Percentiles rank a stretch among this genome's conserved stretches.
Evolutionary conservation across 768 basidiomycete species (phyloP).

Genomic region (Multifurca ochricompacta): DNA sequence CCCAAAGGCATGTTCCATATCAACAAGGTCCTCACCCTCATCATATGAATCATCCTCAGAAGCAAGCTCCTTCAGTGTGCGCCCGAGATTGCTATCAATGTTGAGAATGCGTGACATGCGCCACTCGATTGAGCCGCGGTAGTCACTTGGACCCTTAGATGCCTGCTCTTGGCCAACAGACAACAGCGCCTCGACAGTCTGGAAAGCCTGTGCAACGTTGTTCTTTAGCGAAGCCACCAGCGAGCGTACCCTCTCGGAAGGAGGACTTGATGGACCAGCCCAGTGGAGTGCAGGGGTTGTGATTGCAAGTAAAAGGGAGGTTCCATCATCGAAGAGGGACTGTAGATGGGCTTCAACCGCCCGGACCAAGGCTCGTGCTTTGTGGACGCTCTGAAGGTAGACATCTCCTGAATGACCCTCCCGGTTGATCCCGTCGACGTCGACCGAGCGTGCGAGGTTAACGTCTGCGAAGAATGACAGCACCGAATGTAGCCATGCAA

Average conservation of each 20-base stretch:
- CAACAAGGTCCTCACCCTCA: slow-evolving; percentile 48
- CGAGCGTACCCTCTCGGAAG: slow-evolving; percentile 27
- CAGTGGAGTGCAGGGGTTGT: slow-evolving; percentile 36
- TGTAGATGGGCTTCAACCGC: slow-evolving; percentile 65
- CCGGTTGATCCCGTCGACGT: slow-evolving; percentile 65
- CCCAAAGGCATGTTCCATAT: slow-evolving; percentile 45
- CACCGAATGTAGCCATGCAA: slow-evolving; percentile 51
- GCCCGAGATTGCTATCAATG: slow-evolving; percentile 40
- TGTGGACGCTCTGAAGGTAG: slow-evolving; percentile 60
- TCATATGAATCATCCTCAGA: slow-evolving; percentile 30
- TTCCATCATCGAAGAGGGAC: slow-evolving; percentile 64
- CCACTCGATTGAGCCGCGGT: slow-evolving; percentile 71
- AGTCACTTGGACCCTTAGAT: slow-evolving; percentile 59
- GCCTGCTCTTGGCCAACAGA: slow-evolving; percentile 64
- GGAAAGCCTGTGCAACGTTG: slow-evolving; percentile 48
- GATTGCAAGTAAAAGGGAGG: slow-evolving; percentile 48
- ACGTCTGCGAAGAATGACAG: slow-evolving; percentile 57
- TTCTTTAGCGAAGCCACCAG: slow-evolving; percentile 45
- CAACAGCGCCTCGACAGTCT: slow-evolving; percentile 55
- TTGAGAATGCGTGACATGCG: slow-evolving; percentile 63
- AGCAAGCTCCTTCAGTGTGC: slow-evolving; percentile 29
- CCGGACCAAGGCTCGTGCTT: slow-evolving; percentile 59
- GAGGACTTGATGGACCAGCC: neutral
- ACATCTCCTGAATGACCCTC: slow-evolving; percentile 39
- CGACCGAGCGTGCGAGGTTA: slow-evolving; percentile 74